Evolutionary conservation across 2,329 filamentous ascomycete genomes (phyloP), one percentile per base, ranked within the genome.

Genomic region (Trichoderma harzianum): DNA sequence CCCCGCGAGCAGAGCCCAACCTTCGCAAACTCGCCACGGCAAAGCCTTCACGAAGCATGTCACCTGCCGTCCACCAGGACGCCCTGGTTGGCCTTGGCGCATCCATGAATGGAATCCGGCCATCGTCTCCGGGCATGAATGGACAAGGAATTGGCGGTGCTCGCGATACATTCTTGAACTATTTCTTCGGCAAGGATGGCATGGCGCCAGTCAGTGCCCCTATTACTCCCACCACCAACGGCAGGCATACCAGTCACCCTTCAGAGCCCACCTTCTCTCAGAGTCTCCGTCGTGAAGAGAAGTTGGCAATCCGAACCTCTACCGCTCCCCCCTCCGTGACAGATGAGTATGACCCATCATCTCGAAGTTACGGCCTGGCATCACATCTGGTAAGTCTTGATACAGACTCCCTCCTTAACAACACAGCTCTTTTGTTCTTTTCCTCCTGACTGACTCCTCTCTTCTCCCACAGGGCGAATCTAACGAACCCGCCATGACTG

Each of bases 161-260:
- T 53, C 89, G 91, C 74, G 96, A 99, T 82, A 97, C 94, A 0
- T 99, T 99, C 85, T 83, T 99, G 74, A 98, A 95, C 83, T 99
- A 99, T 83, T 99, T 99, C 83, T 99, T 99, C 78, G 95, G 96
- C 77, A 98, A 99, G 80, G 96, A 99, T 73, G 93, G 93, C 61
- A 86, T 88, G 30, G 77, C 78, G 51, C 76, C 77, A 5, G 72
- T 70, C 83, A 85, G 51, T 36, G 32, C 72, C 78, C 84, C 72
- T 78, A 84, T 79, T 5, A 76, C 75, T 71, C 75, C 77, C 16
- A 66, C 74, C 7, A 73, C 76, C 61, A 76, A 78, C 69, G 75
- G 76, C 69, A 87, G 94, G 75, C 93, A 97, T 79, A 90, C 93
- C 64, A 94, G 89, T 83, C 92, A 97, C 79, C 88, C 89, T 72